Evolutionary conservation across 306 rosid genomes (phyloP).

Genomic region (Elaeagnus macrophylla): DNA sequence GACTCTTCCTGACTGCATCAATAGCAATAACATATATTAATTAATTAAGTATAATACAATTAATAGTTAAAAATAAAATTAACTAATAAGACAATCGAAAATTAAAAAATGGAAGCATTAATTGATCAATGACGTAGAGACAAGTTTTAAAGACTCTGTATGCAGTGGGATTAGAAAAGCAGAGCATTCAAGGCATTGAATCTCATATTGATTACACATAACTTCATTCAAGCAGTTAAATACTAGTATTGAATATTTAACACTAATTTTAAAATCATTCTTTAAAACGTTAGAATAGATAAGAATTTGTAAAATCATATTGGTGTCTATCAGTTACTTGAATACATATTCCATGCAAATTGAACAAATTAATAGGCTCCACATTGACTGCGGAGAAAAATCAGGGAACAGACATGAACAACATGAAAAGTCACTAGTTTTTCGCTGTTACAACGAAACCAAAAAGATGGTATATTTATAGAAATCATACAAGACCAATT

Average conservation of each 20-base stretch:
- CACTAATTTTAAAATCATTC: neutral
- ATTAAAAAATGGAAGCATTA: neutral
- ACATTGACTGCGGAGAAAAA: neutral
- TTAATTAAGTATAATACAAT: neutral
- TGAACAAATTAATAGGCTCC: neutral
- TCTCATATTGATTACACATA: constrained; percentile 4
- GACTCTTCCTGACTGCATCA: constrained; percentile 80
- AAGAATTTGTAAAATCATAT: neutral
- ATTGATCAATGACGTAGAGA: constrained; percentile 16
- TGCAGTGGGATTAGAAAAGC: constrained; percentile 18
- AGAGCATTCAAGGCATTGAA: constrained; percentile 25
- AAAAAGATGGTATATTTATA: too few relatives aligned
- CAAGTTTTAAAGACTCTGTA: constrained; percentile 6
- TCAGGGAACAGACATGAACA: neutral
- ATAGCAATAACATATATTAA: neutral
- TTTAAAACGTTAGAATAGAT: neutral
- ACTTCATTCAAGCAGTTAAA: constrained; percentile 9
- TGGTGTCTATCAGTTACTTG: neutral
- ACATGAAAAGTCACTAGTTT: neutral
- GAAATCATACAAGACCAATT: neutral
- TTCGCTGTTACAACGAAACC: constrained; percentile 27
- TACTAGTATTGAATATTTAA: neutral
- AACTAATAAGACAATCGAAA: neutral
- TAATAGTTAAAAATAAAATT: constrained; percentile 1
- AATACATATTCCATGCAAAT: neutral